phyloP scores from a whole-genome alignment of 2,329 filamentous ascomycete species.

The Colletotrichum incanum region DNA sequence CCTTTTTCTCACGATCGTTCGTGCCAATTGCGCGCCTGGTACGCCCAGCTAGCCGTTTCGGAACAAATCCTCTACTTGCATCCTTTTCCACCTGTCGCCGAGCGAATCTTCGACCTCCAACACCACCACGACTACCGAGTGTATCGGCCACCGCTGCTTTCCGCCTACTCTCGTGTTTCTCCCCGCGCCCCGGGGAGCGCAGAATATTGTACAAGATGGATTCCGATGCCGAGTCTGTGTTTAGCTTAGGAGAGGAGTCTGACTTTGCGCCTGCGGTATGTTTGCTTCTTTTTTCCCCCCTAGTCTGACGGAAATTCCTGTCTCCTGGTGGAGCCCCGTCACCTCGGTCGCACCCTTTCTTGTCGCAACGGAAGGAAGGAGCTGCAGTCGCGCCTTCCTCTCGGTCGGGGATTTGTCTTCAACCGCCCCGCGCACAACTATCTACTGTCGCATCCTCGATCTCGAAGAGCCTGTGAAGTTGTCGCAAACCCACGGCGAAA shows the following conservation, averaged over 20 bases:
- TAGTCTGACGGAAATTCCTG: background rate
- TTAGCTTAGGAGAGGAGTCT: slow-evolving; percentile 59
- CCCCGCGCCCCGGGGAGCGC: slow-evolving; percentile 35
- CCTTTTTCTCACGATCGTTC: slow-evolving; percentile 23
- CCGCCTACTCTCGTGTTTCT: slow-evolving; percentile 28
- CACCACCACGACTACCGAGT: slow-evolving; percentile 4
- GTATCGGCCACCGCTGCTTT: slow-evolving; percentile 24
- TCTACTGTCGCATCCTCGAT: background rate
- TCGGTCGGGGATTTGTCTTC: background rate
- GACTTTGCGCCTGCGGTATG: slow-evolving; percentile 59
- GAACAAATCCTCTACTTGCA: slow-evolving; percentile 14
- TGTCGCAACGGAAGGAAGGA: slow-evolving; percentile 7
- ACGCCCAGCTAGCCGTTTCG: slow-evolving; percentile 38
- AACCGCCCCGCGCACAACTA: background rate
- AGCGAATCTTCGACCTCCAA: slow-evolving; percentile 9
- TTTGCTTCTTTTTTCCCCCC: slow-evolving; percentile 30
- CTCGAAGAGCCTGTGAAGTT: background rate
- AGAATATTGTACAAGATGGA: slow-evolving; percentile 61
- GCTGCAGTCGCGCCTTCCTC: slow-evolving; percentile 7
- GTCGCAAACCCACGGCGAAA: slow-evolving; percentile 23
- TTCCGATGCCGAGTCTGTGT: slow-evolving; percentile 67
- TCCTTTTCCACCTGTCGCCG: slow-evolving; percentile 13
- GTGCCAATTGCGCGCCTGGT: slow-evolving; percentile 42
- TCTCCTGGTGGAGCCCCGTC: slow-evolving; percentile 13
- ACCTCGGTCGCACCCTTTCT: background rate